Conservation (phyloP, 345 rosid species). For the Cardamine chenopodiifolia region DNA sequence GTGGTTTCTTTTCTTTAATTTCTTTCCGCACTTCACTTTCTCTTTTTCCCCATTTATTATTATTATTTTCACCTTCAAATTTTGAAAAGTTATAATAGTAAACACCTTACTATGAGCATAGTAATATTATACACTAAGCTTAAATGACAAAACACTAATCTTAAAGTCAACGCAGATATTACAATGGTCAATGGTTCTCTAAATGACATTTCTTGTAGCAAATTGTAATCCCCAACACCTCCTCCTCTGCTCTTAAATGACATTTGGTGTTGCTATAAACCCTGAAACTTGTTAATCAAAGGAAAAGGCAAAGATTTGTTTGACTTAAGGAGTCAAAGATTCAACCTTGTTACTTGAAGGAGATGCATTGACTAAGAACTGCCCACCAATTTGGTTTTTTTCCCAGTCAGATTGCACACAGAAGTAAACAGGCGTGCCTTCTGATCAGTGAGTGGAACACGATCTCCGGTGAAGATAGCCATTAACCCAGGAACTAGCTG, state of each 20-base stretch:
- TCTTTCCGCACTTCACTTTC: slow-evolving; percentile 11
- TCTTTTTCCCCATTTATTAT: background rate
- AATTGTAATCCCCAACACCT: background rate
- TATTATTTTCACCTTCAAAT: background rate
- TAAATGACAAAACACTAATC: too few relatives aligned
- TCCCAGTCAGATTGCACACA: background rate
- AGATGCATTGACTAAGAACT: background rate
- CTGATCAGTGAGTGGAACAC: background rate
- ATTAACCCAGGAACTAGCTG: slow-evolving; percentile 12
- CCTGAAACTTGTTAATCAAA: background rate
- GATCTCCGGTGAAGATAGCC: slow-evolving; percentile 3
- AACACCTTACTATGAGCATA: too few relatives aligned
- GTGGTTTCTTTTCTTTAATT: background rate
- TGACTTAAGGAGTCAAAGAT: background rate
- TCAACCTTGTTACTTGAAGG: background rate
- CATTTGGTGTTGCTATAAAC: background rate
- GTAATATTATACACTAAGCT: too few relatives aligned
- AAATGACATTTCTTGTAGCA: too few relatives aligned
- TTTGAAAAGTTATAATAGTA: too few relatives aligned
- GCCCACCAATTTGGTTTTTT: background rate
- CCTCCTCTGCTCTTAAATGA: background rate
- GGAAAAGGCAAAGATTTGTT: background rate
- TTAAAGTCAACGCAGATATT: too few relatives aligned
- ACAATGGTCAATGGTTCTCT: too few relatives aligned
- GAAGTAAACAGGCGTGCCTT: background rate